phyloP scores from a whole-genome alignment of 23 red algal genomes.

The Gracilaria domingensis region DNA sequence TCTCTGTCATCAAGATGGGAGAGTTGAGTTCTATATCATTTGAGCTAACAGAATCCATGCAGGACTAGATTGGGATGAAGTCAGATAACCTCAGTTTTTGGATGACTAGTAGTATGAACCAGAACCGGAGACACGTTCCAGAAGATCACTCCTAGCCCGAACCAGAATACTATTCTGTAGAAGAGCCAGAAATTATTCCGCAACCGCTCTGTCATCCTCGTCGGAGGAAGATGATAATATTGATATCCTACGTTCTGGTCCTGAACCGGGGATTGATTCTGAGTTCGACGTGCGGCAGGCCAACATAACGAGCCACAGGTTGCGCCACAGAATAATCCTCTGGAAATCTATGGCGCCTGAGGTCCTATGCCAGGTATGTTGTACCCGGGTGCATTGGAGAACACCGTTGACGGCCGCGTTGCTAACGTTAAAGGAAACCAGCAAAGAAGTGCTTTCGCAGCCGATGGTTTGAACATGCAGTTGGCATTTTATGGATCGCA shows the following conservation, averaged over 20 bases:
- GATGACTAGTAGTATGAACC: slow-evolving; percentile 68
- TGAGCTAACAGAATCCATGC: slow-evolving; percentile 77
- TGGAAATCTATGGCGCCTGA: slow-evolving; percentile 62
- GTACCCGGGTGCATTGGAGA: slow-evolving; percentile 65
- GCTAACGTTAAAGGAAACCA: slow-evolving; percentile 74
- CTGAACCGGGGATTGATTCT: slow-evolving; percentile 73
- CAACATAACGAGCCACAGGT: neutral
- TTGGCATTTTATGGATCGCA: slow-evolving; percentile 53
- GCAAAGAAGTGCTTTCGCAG: slow-evolving; percentile 53
- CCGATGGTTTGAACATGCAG: slow-evolving; percentile 75
- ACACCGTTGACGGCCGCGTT: slow-evolving; percentile 80
- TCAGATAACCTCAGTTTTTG: slow-evolving; percentile 54
- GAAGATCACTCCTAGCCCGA: slow-evolving; percentile 85
- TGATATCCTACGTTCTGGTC: slow-evolving; percentile 68
- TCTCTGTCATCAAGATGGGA: slow-evolving; percentile 55
- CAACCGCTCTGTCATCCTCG: slow-evolving; percentile 42
- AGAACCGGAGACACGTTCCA: slow-evolving; percentile 74
- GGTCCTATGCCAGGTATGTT: slow-evolving; percentile 70
- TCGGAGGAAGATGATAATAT: slow-evolving; percentile 76
- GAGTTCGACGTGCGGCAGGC: slow-evolving; percentile 1
- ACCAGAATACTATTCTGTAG: slow-evolving; percentile 83
- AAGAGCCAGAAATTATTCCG: slow-evolving; percentile 74
- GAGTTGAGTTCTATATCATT: slow-evolving; percentile 68
- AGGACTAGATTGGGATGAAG: slow-evolving; percentile 63
- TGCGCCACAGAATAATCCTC: slow-evolving; percentile 41